Percentiles rank a stretch among this genome's conserved stretches.
phyloP scores from a whole-genome alignment of 208 protist species.

The Leishmania major region DNA sequence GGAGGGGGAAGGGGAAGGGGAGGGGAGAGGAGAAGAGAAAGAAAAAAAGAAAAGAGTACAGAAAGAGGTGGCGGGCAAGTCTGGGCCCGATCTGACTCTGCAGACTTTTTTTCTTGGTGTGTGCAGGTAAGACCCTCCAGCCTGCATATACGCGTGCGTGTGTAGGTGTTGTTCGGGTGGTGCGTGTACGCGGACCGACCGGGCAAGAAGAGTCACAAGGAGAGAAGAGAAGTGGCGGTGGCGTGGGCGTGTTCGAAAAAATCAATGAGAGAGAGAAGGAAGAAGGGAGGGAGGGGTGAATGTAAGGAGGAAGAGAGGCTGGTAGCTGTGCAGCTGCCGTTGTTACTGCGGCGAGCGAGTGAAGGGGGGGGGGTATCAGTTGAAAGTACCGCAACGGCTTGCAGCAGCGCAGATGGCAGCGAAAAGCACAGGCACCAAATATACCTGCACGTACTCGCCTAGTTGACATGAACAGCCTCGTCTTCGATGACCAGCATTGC shows the following conservation, averaged over 20 bases:
- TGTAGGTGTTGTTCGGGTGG: background rate
- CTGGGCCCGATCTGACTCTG: background rate
- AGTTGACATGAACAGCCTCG: background rate
- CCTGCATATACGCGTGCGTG: background rate
- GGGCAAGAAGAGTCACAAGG: background rate
- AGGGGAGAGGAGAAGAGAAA: background rate
- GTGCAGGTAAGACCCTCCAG: constrained; percentile 2
- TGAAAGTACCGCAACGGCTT: background rate
- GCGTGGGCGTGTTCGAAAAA: background rate
- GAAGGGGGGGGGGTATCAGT: background rate
- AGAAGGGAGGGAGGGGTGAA: background rate
- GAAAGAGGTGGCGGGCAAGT: background rate
- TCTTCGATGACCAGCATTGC: background rate
- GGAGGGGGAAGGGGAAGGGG: background rate
- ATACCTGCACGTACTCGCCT: background rate
- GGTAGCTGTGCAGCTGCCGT: too few species aligned
- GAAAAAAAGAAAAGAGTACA: background rate
- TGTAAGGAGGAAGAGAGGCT: background rate
- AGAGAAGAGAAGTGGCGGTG: background rate
- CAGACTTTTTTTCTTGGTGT: constrained; percentile 21
- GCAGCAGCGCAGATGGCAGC: background rate
- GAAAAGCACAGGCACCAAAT: background rate
- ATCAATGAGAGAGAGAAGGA: background rate
- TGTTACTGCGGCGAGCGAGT: background rate
- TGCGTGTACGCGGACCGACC: background rate